phyloP scores from a whole-genome alignment of 2,329 filamentous ascomycete genomes.

The Chalara sp. region DNA sequence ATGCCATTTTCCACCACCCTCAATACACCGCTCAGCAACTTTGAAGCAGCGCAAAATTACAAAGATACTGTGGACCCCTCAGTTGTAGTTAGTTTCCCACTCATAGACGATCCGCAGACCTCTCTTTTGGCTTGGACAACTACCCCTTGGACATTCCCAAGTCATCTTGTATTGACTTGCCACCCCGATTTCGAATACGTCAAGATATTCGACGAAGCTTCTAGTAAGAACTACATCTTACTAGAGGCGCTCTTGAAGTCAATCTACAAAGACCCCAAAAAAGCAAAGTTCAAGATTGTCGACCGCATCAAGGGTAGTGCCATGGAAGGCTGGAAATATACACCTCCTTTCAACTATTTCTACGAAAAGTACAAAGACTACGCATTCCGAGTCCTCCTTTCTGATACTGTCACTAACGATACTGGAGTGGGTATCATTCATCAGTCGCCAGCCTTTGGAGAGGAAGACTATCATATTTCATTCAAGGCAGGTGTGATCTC shows the following conservation, averaged over 20 bases:
- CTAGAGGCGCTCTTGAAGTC: conserved; percentile 74
- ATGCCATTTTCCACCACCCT: conserved; percentile 94
- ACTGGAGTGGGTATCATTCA: conserved; percentile 93
- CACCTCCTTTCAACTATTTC: conserved; percentile 82
- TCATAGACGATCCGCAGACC: conserved; percentile 69
- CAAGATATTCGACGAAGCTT: conserved; percentile 77
- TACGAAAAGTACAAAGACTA: conserved; percentile 77
- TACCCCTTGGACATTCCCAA: conserved; percentile 71
- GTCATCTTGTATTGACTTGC: conserved; percentile 67
- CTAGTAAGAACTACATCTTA: conserved; percentile 77
- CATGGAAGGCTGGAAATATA: conserved; percentile 65
- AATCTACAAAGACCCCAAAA: conserved; percentile 91
- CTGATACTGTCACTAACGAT: conserved; percentile 79
- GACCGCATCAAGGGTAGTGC: conserved; percentile 74
- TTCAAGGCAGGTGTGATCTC: conserved; percentile 70
- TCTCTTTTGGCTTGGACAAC: conserved; percentile 52
- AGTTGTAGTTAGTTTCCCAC: conserved; percentile 80
- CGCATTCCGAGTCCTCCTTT: conserved; percentile 75
- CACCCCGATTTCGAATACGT: conserved; percentile 82
- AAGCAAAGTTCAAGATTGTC: conserved; percentile 82
- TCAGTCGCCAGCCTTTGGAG: conserved; percentile 87
- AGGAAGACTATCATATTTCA: conserved; percentile 88
- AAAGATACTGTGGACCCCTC: conserved; percentile 89
- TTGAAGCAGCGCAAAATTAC: conserved; percentile 92
- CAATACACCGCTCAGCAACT: conserved; percentile 85